Percentiles rank a stretch among this genome's conserved stretches.
Conservation (phyloP, 192 early-diverging fungal genomes). For the Dissophora globulifera region DNA sequence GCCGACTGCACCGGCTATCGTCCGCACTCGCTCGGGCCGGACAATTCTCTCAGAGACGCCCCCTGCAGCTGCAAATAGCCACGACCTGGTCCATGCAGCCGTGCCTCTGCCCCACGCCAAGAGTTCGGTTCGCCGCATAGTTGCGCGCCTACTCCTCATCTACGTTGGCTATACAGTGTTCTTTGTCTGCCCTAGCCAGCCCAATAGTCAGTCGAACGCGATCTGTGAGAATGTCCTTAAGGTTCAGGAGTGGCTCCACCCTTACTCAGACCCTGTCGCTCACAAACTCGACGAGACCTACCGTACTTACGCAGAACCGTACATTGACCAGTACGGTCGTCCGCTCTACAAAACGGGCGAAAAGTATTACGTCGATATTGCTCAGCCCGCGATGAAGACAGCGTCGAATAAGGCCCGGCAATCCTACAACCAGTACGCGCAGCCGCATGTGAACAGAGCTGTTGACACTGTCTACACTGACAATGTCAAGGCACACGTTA, state of each 20-base stretch:
- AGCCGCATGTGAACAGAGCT: constrained; percentile 35
- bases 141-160: constrained; percentile 10
- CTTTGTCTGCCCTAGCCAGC: constrained; percentile 32
- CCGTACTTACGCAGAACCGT: constrained; percentile 32
- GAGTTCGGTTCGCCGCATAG: constrained; percentile 12
- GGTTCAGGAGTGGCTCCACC: constrained; percentile 22
- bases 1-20: neutral
- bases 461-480: constrained; percentile 29
- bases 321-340: constrained; percentile 35
- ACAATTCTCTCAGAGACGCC: neutral
- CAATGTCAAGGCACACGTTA: constrained; percentile 22
- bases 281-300: constrained; percentile 6
- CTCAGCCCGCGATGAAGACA: constrained; percentile 22
- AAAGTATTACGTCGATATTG: constrained; percentile 24
- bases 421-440: constrained; percentile 31
- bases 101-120: neutral
- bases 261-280: constrained; percentile 29
- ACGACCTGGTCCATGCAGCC: neutral
- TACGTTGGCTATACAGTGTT: constrained; percentile 38
- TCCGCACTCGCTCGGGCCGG: neutral
- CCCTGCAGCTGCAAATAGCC: neutral
- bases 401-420: constrained; percentile 21
- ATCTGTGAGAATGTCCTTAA: constrained; percentile 12
- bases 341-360: constrained; percentile 27
- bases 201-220: neutral